Conservation (phyloP, 352 stramenopile genomes). For the Phytophthora hibernalis region DNA sequence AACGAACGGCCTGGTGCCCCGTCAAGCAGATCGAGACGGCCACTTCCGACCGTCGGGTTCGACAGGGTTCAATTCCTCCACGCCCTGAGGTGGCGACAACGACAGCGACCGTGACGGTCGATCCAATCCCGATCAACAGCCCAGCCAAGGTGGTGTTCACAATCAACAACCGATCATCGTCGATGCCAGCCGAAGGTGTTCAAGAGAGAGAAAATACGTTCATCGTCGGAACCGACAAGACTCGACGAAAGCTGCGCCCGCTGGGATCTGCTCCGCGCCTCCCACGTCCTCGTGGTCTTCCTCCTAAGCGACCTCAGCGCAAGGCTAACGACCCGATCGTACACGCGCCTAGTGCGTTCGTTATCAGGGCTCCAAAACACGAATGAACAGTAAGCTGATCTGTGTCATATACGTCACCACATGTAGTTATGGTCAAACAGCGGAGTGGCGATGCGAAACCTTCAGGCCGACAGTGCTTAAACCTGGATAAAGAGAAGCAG, state of each 20-base stretch:
- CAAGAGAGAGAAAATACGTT: conserved; percentile 23
- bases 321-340: conserved; percentile 25
- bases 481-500: conserved; percentile 23
- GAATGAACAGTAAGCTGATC: conserved; percentile 29
- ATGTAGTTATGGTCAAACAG: conserved; percentile 13
- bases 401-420: conserved; percentile 27
- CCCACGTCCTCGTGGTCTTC: conserved; percentile 17
- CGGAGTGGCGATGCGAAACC: conserved; percentile 8
- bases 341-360: conserved; percentile 17
- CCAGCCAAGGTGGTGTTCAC: conserved; percentile 20
- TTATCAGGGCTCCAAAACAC: conserved; percentile 19
- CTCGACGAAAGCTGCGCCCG: conserved; percentile 27
- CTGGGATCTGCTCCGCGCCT: conserved; percentile 17
- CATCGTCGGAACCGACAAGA: conserved; percentile 30
- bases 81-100: conserved; percentile 13
- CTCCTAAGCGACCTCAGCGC: conserved; percentile 19
- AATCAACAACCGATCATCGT: conserved; percentile 18
- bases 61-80: conserved; percentile 9
- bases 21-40: conserved; percentile 19
- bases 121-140: conserved; percentile 18
- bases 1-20: conserved; percentile 10
- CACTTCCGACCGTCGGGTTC: conserved; percentile 8
- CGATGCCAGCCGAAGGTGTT: conserved; percentile 14
- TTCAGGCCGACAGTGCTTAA: conserved; percentile 1
- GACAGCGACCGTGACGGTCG: background rate